These are phyloP conservation scores for Eragrostis curvula DNA, from an alignment of 176 grass and related monocot genomes.

Conservation along the genomic window DNA sequence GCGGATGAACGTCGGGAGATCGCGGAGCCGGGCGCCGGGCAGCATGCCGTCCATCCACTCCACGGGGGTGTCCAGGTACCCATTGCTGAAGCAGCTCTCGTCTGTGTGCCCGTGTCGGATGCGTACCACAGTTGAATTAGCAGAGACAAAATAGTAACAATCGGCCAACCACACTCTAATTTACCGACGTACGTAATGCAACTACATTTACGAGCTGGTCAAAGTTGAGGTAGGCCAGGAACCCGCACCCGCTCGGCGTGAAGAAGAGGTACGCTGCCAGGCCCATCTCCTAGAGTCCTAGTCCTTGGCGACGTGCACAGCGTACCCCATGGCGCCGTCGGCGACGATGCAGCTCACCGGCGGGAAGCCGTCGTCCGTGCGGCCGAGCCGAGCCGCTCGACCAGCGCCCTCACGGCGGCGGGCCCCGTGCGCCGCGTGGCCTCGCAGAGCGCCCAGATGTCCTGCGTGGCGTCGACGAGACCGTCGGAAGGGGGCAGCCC, in stretches of 20 bases:
- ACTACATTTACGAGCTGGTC: slow-evolving; percentile 54
- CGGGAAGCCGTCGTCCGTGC: slow-evolving; percentile 23
- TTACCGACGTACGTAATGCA: too few relatives aligned
- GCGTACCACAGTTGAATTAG: too few relatives aligned
- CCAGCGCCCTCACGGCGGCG: slow-evolving; percentile 33
- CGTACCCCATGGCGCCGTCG: slow-evolving; percentile 64
- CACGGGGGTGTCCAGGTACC: slow-evolving; percentile 63
- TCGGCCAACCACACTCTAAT: too few relatives aligned
- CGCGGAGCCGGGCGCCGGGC: slow-evolving; percentile 43
- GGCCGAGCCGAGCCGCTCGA: slow-evolving; percentile 32
- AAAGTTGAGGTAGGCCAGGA: slow-evolving; percentile 63
- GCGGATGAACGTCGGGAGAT: slow-evolving; percentile 79
- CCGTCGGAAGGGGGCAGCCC: slow-evolving; percentile 52
- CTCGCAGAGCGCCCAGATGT: too few relatives aligned
- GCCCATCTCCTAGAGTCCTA: too few relatives aligned
- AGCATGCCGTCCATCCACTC: slow-evolving; percentile 73
- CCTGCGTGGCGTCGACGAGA: slow-evolving; percentile 69
- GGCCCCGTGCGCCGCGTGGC: slow-evolving; percentile 44
- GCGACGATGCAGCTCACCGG: slow-evolving; percentile 61
- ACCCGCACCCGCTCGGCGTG: slow-evolving; percentile 65
- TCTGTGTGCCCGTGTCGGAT: too few relatives aligned
- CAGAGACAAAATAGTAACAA: too few relatives aligned
- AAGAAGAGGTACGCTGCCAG: slow-evolving; percentile 51
- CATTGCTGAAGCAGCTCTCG: slow-evolving; percentile 58
- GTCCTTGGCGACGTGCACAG: slow-evolving; percentile 56